Conservation (phyloP, 116 monocot species). For the Zostera marina region DNA sequence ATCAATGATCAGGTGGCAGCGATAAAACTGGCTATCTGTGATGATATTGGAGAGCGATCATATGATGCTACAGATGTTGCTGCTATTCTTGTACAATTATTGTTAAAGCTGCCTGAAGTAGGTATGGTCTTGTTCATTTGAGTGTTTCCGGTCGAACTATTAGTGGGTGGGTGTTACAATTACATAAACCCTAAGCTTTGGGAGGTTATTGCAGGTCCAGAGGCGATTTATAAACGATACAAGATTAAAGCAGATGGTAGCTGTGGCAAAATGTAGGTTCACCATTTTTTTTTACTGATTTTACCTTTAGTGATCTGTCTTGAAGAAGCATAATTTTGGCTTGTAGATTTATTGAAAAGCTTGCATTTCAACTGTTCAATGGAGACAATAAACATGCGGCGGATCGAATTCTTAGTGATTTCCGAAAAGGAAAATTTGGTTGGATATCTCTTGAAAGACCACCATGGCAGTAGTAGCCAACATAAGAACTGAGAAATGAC, state of each 20-base stretch:
- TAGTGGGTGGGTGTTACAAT: no score
- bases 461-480: constrained; percentile 7
- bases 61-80: constrained; percentile 84
- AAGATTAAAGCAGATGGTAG: constrained; percentile 43
- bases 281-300: background rate
- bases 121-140: constrained; percentile 21
- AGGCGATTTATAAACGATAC: constrained; percentile 49
- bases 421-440: constrained; percentile 87
- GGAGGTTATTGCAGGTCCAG: constrained; percentile 37
- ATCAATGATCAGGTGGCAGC: constrained; percentile 84
- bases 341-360: constrained; percentile 63
- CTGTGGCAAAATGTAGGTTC: constrained; percentile 59
- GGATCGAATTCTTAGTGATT: constrained; percentile 59
- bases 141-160: no score
- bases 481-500: no score
- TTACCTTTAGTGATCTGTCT: background rate
- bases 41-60: constrained; percentile 94
- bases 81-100: constrained; percentile 73
- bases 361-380: constrained; percentile 63
- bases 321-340: background rate
- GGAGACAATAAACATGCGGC: constrained; percentile 71
- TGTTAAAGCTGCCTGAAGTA: constrained; percentile 47
- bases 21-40: constrained; percentile 92
- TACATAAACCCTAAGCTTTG: background rate
- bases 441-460: constrained; percentile 85